Percentiles rank a stretch among this genome's conserved stretches.
Evolutionary conservation across 768 basidiomycete species (phyloP).

Genomic region (Gyrodon lividus): DNA sequence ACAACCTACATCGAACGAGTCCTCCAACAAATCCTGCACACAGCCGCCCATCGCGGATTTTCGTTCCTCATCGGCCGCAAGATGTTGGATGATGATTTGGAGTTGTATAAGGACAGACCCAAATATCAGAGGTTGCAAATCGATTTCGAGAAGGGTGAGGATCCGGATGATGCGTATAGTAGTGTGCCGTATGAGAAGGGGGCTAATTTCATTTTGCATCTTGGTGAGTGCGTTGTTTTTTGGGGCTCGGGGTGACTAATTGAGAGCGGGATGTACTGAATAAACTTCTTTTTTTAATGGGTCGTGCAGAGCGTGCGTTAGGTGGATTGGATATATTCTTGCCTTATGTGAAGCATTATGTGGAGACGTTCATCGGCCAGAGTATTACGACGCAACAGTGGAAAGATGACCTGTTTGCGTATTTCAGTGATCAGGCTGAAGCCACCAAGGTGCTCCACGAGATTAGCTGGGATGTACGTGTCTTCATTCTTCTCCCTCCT

Average conservation of each 20-base stretch:
- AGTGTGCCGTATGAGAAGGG: conserved; percentile 87
- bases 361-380: conserved; percentile 74
- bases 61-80: conserved; percentile 76
- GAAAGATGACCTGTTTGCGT: conserved; percentile 76
- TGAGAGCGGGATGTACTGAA: neutral
- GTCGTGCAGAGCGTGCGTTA: conserved; percentile 9
- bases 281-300: too few relatives aligned
- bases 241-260: neutral
- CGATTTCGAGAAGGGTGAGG: conserved; percentile 68
- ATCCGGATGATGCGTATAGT: conserved; percentile 77
- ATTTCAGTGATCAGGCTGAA: conserved; percentile 58
- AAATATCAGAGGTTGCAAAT: conserved; percentile 78
- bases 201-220: conserved; percentile 78
- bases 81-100: conserved; percentile 65
- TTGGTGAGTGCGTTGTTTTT: conserved; percentile 48
- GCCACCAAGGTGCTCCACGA: conserved; percentile 60
- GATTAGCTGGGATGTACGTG: conserved; percentile 75
- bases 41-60: conserved; percentile 77
- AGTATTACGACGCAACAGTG: conserved; percentile 84
- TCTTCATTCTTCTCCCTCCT: neutral
- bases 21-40: conserved; percentile 65
- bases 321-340: conserved; percentile 60
- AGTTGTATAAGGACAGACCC: conserved; percentile 54
- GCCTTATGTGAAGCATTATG: conserved; percentile 83
- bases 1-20: conserved; percentile 92